Evolutionary conservation across 768 basidiomycete genomes (phyloP).

Genomic region (Porphyrellus cyaneotinctus): DNA sequence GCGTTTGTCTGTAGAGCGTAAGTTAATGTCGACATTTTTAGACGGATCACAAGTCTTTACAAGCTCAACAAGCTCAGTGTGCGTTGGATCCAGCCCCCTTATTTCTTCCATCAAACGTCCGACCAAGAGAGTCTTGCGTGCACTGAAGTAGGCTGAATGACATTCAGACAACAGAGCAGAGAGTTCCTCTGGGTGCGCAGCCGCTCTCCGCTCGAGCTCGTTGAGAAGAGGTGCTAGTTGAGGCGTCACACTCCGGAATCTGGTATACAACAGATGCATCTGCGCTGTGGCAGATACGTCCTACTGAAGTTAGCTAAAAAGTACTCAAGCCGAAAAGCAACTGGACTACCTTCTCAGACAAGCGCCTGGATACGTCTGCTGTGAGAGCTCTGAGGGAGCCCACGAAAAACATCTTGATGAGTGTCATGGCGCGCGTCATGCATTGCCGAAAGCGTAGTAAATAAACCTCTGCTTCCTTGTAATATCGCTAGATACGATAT

Average conservation of each 20-base stretch:
- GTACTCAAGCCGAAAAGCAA: not conserved
- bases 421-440: slow-evolving; percentile 95
- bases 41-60: slow-evolving; percentile 38
- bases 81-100: slow-evolving; percentile 69
- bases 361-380: slow-evolving; percentile 68
- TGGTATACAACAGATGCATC: slow-evolving; percentile 83
- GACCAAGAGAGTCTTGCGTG: slow-evolving; percentile 68
- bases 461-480: slow-evolving; percentile 89
- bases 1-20: slow-evolving; percentile 62
- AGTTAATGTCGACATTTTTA: not conserved
- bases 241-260: slow-evolving; percentile 70
- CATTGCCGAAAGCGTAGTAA: slow-evolving; percentile 97
- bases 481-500: slow-evolving; percentile 62
- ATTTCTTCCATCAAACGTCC: slow-evolving; percentile 79
- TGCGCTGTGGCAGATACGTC: slow-evolving; percentile 78
- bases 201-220: slow-evolving; percentile 80
- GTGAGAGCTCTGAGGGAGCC: slow-evolving; percentile 76
- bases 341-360: slow-evolving; percentile 63
- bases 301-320: slow-evolving; percentile 33
- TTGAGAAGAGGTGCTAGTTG: slow-evolving; percentile 74
- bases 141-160: slow-evolving; percentile 75
- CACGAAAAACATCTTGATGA: slow-evolving; percentile 96
- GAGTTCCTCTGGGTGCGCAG: slow-evolving; percentile 79
- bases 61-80: slow-evolving; percentile 84
- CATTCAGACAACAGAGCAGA: slow-evolving; percentile 81